Conservation (phyloP, 2,329 filamentous ascomycete species). For the Penicillium concentricum region DNA sequence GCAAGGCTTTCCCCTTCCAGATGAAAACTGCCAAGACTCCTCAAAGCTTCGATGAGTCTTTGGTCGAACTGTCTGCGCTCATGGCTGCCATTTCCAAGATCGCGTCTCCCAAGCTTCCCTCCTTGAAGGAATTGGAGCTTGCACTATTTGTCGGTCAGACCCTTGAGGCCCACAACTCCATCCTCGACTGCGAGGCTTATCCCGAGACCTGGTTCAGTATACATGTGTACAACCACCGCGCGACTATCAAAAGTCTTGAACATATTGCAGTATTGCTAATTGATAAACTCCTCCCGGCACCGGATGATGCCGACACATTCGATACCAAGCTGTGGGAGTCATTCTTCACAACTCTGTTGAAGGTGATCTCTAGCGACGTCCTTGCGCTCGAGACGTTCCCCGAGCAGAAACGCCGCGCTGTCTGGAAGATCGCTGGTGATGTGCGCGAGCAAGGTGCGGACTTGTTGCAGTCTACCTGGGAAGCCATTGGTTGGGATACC, state of each 20-base stretch:
- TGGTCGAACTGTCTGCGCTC: conserved; percentile 85
- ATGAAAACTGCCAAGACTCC: conserved; percentile 62
- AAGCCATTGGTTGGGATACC: conserved; percentile 95
- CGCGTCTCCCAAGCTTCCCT: conserved; percentile 69
- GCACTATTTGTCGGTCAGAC: conserved; percentile 73
- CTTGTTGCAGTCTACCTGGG: conserved; percentile 81
- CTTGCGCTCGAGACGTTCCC: conserved; percentile 93
- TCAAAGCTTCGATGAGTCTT: conserved; percentile 75
- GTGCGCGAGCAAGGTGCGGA: conserved; percentile 89
- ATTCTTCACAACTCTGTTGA: conserved; percentile 86
- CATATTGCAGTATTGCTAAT: conserved; percentile 76
- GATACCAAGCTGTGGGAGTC: conserved; percentile 91
- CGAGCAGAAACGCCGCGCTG: conserved; percentile 90
- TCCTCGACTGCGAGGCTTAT: conserved; percentile 85
- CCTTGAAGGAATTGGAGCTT: conserved; percentile 75
- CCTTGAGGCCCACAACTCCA: conserved; percentile 82
- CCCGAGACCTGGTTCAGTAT: conserved; percentile 87
- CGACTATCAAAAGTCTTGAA: conserved; percentile 80
- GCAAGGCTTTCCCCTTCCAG: conserved; percentile 85
- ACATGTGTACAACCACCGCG: conserved; percentile 89
- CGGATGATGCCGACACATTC: conserved; percentile 88
- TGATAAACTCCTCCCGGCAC: conserved; percentile 80
- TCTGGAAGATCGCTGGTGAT: conserved; percentile 99
- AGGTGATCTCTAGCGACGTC: conserved; percentile 82
- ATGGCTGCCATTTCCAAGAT: conserved; percentile 78